Evolutionary conservation across 176 grass and related monocot genomes (phyloP).

Genomic region (Oryza longistaminata): DNA sequence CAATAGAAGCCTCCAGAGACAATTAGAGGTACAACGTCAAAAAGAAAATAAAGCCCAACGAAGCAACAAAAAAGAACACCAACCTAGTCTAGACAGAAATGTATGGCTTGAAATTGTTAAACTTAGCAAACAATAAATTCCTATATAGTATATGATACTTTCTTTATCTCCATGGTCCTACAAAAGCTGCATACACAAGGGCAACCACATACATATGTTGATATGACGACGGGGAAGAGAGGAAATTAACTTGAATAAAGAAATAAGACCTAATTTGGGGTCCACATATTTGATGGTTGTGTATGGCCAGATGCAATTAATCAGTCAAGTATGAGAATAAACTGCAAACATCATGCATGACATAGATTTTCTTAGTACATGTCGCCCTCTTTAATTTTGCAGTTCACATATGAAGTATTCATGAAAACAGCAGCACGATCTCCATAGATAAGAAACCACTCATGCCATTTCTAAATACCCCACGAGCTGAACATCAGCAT

Average conservation of each 20-base stretch:
- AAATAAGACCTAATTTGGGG: background rate
- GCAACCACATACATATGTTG: constrained; percentile 2
- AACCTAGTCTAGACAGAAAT: constrained; percentile 14
- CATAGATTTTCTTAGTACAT: background rate
- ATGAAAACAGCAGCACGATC: constrained; percentile 5
- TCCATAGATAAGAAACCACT: constrained; percentile 14
- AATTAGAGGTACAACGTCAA: background rate
- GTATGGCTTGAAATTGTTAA: background rate
- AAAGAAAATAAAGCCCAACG: constrained; percentile 12
- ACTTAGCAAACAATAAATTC: constrained; percentile 16
- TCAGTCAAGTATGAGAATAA: background rate
- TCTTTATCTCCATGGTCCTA: background rate
- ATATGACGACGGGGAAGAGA: background rate
- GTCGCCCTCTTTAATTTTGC: constrained; percentile 2
- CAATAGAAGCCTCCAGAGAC: background rate
- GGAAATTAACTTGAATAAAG: background rate
- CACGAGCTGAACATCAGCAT: constrained; percentile 26
- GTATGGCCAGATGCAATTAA: background rate
- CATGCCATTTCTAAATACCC: background rate
- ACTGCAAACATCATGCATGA: background rate
- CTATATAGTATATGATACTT: background rate
- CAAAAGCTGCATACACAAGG: background rate
- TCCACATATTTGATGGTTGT: constrained; percentile 1
- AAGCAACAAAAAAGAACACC: background rate
- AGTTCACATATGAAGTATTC: background rate